Base-by-base conservation (phyloP, 352 stramenopile species). In the Phytopythium oedochilum region DNA sequence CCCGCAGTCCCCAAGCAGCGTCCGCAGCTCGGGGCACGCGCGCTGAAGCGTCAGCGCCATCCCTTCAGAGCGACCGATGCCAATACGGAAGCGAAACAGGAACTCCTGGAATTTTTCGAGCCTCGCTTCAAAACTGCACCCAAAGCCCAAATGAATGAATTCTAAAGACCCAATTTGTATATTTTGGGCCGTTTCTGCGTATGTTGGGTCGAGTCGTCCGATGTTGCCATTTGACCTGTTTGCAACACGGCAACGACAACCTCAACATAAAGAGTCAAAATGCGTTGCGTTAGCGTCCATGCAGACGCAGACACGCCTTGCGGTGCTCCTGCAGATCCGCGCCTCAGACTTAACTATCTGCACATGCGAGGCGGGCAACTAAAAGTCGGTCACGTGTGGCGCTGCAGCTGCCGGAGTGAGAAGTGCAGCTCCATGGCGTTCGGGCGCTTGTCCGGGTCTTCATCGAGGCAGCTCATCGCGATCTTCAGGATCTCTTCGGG, bases 351-450 rank as follows among this genome's bases (percentile, higher is more conserved):
- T n/a, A n/a, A 34, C 15, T 39, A 28, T 5, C n/a, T 32, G 20
- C 23, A 22, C 23, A 18, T 17, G 23, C 20, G 11, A 46, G 20
- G 12, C 22, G 39, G 22, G 0, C 42, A 11, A 28, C 42, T 32
- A 9, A 10, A 5, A 5, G 4, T 31, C 17, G 7, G 9, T 53
- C 23, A 53, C 18, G 31, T 31, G 32, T 35, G 53, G 28, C 60
- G 63, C 18, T 62, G 60, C 34, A 77, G 38, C 34, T 70, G 55
- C 17, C 74, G 67, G 39, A 90, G 66, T 2, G 70, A 69, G 55
- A 87, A 86, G 38, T 84, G 66, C 23, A 92, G 59, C 61, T 90
- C 68, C 60, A 88, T 67, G 9, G 79, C 76, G 2, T 69, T 82
- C 31, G 75, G 76, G 0, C 81, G 72, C 31, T 75, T 67, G 17